Evolutionary conservation across 2,329 filamentous ascomycete species (phyloP).

Genomic region (Nemania sp.): DNA sequence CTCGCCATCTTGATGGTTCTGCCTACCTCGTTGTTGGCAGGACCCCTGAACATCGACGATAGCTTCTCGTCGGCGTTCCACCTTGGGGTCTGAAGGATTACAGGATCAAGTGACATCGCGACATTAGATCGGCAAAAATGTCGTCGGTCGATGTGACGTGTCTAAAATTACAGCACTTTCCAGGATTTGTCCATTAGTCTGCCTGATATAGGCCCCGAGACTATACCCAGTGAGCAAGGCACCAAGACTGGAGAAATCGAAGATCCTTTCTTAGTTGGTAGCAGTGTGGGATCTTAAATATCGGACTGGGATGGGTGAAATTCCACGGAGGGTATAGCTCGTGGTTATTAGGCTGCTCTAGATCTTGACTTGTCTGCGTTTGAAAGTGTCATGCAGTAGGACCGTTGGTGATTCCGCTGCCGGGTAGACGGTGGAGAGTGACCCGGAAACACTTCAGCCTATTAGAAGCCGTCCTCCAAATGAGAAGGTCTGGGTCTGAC

Average conservation of each 20-base stretch:
- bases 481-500: constrained; percentile 15
- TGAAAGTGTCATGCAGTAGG: constrained; percentile 19
- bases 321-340: neutral
- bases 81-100: constrained; percentile 6
- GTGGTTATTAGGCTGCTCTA: constrained; percentile 1
- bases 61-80: constrained; percentile 4
- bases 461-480: constrained; percentile 17
- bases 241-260: constrained; percentile 13
- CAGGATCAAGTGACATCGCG: constrained; percentile 10
- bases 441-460: constrained; percentile 29
- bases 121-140: constrained; percentile 14
- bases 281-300: constrained; percentile 7
- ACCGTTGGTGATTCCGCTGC: constrained; percentile 23
- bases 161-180: constrained; percentile 19
- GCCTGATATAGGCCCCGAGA: constrained; percentile 2
- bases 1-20: neutral
- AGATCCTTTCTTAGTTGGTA: constrained; percentile 24
- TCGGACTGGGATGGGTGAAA: constrained; percentile 12
- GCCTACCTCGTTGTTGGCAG: constrained; percentile 1
- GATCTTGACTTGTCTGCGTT: neutral
- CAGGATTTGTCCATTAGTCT: constrained; percentile 4
- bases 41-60: neutral
- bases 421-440: constrained; percentile 9
- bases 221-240: neutral
- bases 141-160: constrained; percentile 8